phyloP scores from a whole-genome alignment of 2,329 filamentous ascomycete genomes.

The Chaetomium olivaceum region DNA sequence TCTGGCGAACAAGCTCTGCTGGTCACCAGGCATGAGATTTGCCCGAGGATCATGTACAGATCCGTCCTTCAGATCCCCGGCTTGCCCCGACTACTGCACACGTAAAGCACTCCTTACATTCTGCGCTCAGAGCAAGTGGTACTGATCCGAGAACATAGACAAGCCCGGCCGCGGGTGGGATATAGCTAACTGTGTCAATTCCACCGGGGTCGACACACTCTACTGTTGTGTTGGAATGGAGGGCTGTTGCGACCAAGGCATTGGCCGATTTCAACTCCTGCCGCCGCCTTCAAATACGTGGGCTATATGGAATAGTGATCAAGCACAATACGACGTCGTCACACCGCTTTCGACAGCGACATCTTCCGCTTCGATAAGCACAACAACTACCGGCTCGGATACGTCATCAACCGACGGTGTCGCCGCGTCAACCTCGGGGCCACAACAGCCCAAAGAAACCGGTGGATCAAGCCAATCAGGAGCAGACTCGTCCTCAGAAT shows the following conservation, averaged over 20 bases:
- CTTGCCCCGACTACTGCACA: conserved; percentile 12
- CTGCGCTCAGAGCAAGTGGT: too few species aligned
- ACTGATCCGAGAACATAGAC: background rate
- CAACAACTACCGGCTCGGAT: background rate
- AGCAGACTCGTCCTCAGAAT: background rate
- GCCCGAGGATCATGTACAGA: conserved; percentile 20
- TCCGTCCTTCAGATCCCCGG: conserved; percentile 8
- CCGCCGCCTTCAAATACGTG: background rate
- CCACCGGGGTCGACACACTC: background rate
- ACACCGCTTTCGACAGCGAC: background rate
- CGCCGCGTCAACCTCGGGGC: background rate
- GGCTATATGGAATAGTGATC: background rate
- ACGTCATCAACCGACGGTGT: background rate
- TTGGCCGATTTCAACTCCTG: background rate
- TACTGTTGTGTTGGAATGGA: conserved; percentile 3
- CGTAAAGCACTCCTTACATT: background rate
- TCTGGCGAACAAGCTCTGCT: conserved; percentile 18
- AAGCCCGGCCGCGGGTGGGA: background rate
- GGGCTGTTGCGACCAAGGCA: background rate
- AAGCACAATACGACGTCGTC: background rate
- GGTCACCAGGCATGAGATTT: background rate
- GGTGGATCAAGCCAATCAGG: background rate
- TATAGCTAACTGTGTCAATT: background rate
- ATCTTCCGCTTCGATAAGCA: background rate
- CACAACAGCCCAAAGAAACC: background rate